These are phyloP conservation scores for Fusarium sp. DNA, from an alignment of 2,329 filamentous ascomycete species.

Conservation along the genomic window DNA sequence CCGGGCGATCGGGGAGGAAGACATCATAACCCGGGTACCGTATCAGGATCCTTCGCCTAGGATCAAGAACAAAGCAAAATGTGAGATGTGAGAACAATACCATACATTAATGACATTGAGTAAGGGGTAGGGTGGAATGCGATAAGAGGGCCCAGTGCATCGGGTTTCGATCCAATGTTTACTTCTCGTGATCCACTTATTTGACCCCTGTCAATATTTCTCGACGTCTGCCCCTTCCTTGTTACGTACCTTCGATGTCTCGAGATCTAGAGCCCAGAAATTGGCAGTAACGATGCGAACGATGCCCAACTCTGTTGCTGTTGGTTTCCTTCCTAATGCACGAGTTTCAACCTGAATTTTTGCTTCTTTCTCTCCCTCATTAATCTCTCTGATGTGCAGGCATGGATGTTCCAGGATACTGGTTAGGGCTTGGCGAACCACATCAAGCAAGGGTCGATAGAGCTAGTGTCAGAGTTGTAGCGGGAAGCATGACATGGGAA, in stretches of 20 bases:
- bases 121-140: slow-evolving; percentile 14
- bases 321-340: slow-evolving; percentile 3
- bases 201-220: slow-evolving; percentile 25
- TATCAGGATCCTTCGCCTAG: slow-evolving; percentile 21
- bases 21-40: slow-evolving; percentile 21
- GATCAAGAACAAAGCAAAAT: slow-evolving; percentile 31
- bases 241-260: slow-evolving; percentile 8
- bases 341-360: slow-evolving; percentile 1
- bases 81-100: slow-evolving; percentile 16
- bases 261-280: slow-evolving; percentile 4
- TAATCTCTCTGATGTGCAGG: slow-evolving; percentile 25
- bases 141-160: slow-evolving; percentile 30
- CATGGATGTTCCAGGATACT: slow-evolving; percentile 33
- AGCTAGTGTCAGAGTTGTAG: slow-evolving; percentile 33
- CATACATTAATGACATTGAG: slow-evolving; percentile 4
- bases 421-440: slow-evolving; percentile 30
- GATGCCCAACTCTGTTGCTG: slow-evolving; percentile 13
- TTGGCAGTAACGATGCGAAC: slow-evolving; percentile 14
- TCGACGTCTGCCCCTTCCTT: slow-evolving; percentile 32
- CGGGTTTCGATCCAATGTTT: slow-evolving; percentile 23
- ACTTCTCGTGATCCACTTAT: slow-evolving; percentile 37
- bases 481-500: slow-evolving; percentile 32
- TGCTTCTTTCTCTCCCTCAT: slow-evolving; percentile 28
- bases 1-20: slow-evolving; percentile 25
- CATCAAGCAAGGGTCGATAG: slow-evolving; percentile 32